These are phyloP conservation scores for Microstegium vimineum DNA, from an alignment of 176 grass and related monocot species.

Conservation along the genomic window DNA sequence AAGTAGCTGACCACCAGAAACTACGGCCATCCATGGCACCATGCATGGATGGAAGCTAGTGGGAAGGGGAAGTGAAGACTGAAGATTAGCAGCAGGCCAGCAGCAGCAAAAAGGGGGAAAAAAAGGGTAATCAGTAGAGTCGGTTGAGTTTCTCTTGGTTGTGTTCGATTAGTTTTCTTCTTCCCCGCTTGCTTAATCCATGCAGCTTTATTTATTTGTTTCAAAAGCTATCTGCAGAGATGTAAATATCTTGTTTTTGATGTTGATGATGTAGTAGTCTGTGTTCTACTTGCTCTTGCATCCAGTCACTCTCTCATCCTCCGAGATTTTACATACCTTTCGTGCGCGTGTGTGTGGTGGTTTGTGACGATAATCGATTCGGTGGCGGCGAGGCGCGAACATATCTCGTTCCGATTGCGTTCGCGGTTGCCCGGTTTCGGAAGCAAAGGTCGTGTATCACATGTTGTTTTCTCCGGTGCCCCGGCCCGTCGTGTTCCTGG, in stretches of 20 bases:
- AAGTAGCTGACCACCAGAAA: background rate
- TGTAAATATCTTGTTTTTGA: conserved; percentile 26
- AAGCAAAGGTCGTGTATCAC: conserved; percentile 30
- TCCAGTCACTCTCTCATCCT: background rate
- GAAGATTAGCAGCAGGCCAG: background rate
- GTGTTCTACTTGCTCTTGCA: background rate
- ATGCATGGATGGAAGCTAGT: background rate
- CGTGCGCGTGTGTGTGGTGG: background rate
- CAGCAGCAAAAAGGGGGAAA: background rate
- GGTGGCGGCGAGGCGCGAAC: background rate
- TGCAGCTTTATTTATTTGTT: background rate
- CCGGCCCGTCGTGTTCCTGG: background rate
- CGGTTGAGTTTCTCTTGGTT: background rate
- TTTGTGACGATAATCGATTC: background rate
- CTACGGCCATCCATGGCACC: background rate
- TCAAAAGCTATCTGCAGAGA: background rate
- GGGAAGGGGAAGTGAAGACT: background rate
- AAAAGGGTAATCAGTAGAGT: background rate
- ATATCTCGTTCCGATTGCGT: background rate
- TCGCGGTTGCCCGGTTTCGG: background rate
- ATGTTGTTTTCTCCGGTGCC: background rate
- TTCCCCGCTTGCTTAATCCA: background rate
- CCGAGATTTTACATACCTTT: background rate
- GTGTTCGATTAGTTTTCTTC: background rate
- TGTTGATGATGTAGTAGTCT: conserved; percentile 1